Conservation (phyloP, 192 early-diverging fungal genomes). For the Gonapodya sp. region DNA sequence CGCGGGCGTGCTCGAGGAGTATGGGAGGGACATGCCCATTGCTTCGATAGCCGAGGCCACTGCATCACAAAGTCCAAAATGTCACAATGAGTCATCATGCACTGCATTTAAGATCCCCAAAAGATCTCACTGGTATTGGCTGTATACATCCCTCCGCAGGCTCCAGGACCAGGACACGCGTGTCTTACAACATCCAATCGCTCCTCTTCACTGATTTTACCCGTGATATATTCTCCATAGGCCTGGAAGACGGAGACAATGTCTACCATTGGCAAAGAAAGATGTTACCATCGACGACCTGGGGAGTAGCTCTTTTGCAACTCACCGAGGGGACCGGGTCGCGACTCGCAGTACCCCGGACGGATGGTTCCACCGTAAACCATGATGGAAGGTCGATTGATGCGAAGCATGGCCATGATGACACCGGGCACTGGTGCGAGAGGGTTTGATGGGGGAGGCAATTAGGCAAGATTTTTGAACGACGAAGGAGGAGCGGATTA, state of each 20-base stretch:
- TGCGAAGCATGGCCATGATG: slow-evolving; percentile 89
- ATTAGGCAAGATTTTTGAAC: not conserved
- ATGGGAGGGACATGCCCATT: slow-evolving; percentile 95
- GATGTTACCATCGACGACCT: not conserved
- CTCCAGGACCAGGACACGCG: slow-evolving; percentile 74
- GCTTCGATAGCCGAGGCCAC: slow-evolving; percentile 95
- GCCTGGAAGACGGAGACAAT: slow-evolving; percentile 95
- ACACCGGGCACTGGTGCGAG: slow-evolving; percentile 67
- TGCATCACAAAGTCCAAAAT: slow-evolving; percentile 15
- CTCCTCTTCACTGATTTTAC: slow-evolving; percentile 80
- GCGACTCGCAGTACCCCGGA: slow-evolving; percentile 47
- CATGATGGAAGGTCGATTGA: slow-evolving; percentile 95
- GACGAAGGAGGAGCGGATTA: slow-evolving; percentile 20
- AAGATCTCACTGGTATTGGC: slow-evolving; percentile 76
- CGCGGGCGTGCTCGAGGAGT: slow-evolving; percentile 92
- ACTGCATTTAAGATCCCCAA: not conserved
- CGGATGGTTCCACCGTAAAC: slow-evolving; percentile 96
- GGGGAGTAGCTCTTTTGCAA: too few species aligned
- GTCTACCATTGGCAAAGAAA: slow-evolving; percentile 53
- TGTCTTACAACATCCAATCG: slow-evolving; percentile 45
- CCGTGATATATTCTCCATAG: slow-evolving; percentile 87
- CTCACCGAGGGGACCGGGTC: slow-evolving; percentile 40
- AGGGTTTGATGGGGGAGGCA: not conserved
- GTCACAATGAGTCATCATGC: too few species aligned
- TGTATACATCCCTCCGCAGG: slow-evolving; percentile 99